These are phyloP conservation scores for Agrocybe praecox DNA, from an alignment of 768 basidiomycete species.

Conservation along the genomic window DNA sequence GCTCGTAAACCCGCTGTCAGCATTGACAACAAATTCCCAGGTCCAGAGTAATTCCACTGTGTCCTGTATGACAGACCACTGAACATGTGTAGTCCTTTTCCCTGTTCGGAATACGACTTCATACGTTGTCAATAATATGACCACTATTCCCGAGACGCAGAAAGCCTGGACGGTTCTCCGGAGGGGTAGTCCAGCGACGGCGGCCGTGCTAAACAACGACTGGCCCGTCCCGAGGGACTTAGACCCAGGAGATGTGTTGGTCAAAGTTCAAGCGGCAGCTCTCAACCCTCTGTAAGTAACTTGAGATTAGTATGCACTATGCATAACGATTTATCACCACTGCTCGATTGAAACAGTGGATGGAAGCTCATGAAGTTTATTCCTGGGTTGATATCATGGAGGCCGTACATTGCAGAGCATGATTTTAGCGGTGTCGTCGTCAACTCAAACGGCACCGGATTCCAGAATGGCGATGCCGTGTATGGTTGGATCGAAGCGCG, in stretches of 20 bases:
- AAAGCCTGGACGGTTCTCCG: slow-evolving; percentile 36
- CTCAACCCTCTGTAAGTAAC: slow-evolving; percentile 65
- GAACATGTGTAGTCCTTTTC: background rate
- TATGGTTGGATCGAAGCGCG: slow-evolving; percentile 50
- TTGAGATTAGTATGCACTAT: background rate
- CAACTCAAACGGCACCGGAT: slow-evolving; percentile 52
- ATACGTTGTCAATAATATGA: no score
- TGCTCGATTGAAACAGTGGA: slow-evolving; percentile 40
- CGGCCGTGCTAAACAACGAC: slow-evolving; percentile 32
- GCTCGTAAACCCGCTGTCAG: no score
- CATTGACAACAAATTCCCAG: background rate
- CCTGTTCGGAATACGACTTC: background rate
- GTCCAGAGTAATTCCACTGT: background rate
- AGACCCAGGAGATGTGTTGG: slow-evolving; percentile 34
- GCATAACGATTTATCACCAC: background rate
- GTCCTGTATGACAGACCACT: no score
- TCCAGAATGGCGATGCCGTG: slow-evolving; percentile 61
- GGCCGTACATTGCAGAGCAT: slow-evolving; percentile 57
- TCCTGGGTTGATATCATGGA: slow-evolving; percentile 46
- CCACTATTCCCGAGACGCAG: no score
- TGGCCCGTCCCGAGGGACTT: slow-evolving; percentile 38
- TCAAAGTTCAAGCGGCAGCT: slow-evolving; percentile 44
- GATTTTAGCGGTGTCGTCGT: slow-evolving; percentile 69
- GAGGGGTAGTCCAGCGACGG: slow-evolving; percentile 29
- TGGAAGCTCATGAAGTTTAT: slow-evolving; percentile 55